phyloP scores from a whole-genome alignment of 257 asterid genomes.

The Paulownia fortunei region DNA sequence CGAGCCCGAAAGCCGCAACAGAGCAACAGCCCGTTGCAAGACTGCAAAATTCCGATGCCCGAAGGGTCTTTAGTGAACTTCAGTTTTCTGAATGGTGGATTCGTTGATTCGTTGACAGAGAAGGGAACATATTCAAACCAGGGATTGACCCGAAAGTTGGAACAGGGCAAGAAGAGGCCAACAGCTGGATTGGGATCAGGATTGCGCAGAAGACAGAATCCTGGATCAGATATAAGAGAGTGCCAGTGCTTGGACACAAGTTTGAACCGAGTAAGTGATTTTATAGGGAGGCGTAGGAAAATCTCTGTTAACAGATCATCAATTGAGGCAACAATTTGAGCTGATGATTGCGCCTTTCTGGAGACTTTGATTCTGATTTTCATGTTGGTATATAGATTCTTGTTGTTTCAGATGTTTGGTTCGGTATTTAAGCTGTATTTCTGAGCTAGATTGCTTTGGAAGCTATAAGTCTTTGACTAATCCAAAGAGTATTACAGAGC shows the following conservation, averaged over 20 bases:
- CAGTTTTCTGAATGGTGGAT: slow-evolving; percentile 2
- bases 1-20: slow-evolving; percentile 11
- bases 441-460: no score
- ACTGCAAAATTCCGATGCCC: slow-evolving; percentile 33
- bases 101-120: background rate
- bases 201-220: slow-evolving; percentile 26
- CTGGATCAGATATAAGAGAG: slow-evolving; percentile 37
- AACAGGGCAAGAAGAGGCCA: slow-evolving; percentile 24
- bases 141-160: background rate
- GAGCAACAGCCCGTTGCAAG: slow-evolving; percentile 50
- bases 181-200: slow-evolving; percentile 27
- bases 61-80: background rate
- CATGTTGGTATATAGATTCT: no score
- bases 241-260: slow-evolving; percentile 47
- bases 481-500: no score
- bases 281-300: slow-evolving; percentile 38
- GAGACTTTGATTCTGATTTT: slow-evolving; percentile 22
- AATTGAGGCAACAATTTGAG: slow-evolving; percentile 28
- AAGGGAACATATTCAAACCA: slow-evolving; percentile 29
- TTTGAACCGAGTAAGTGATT: slow-evolving; percentile 42
- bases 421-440: no score
- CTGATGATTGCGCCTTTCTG: background rate
- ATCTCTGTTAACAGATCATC: slow-evolving; percentile 43
- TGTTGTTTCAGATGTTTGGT: no score
- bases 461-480: no score